Evolutionary conservation across 495 filamentous ascomycete genomes (phyloP).

Genomic region (Entonaema liquescens): DNA sequence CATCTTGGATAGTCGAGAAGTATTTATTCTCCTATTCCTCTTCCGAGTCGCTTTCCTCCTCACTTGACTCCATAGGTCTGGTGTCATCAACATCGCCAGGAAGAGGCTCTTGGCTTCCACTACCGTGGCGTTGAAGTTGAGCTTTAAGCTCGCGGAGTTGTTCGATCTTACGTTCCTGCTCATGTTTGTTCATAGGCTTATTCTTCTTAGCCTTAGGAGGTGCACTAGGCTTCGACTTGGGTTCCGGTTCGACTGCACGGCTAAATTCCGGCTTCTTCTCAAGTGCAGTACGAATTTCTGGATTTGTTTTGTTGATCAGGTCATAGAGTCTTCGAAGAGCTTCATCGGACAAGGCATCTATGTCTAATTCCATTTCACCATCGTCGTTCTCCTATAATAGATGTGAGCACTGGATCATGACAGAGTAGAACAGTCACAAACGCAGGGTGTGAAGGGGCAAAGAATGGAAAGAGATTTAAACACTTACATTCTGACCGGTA

Average conservation of each 20-base stretch:
- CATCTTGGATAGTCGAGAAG: not conserved
- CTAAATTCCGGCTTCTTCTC: constrained; percentile 53
- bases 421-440: not conserved
- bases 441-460: not conserved
- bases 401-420: not conserved
- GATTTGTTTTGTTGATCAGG: constrained; percentile 74
- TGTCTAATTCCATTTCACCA: constrained; percentile 90
- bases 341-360: constrained; percentile 79
- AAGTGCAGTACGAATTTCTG: constrained; percentile 52
- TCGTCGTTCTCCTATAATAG: constrained; percentile 69
- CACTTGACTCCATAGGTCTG: constrained; percentile 40
- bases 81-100: constrained; percentile 45
- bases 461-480: not conserved
- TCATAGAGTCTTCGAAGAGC: constrained; percentile 79
- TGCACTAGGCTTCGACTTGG: constrained; percentile 40
- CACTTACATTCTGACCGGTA: constrained; percentile 74
- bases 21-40: constrained; percentile 35
- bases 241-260: constrained; percentile 37
- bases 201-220: constrained; percentile 89
- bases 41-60: constrained; percentile 47
- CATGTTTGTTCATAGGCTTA: constrained; percentile 95
- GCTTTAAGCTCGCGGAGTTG: constrained; percentile 71
- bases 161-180: constrained; percentile 89
- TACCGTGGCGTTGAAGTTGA: constrained; percentile 55
- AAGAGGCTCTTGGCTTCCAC: constrained; percentile 60